Base-by-base conservation (phyloP, 805 yeast species). In the Monosporozyma siamensis region DNA sequence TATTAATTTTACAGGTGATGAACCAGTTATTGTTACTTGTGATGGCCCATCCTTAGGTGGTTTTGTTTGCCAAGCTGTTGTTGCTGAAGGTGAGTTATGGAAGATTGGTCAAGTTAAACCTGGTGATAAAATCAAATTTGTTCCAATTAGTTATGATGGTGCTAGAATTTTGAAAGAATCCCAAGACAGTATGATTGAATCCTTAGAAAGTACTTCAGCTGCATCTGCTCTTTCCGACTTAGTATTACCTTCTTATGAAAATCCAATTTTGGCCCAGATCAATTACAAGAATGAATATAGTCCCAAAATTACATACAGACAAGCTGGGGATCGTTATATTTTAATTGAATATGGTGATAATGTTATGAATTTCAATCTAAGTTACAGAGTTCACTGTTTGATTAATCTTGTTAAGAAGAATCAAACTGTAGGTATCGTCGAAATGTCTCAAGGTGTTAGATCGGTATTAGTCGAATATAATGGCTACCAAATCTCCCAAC, bases 41-140 rank as follows among this genome's bases (percentile, higher is more conserved):
- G 98, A 90, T 66, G 97, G 97, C 49, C 97, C 98, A 34, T 84
- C 95, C 9, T 75, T 90, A 44, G 97, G 98, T 58, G 98, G 98
- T 1, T 92, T 90, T 58, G 97, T 90, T 26, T 90, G 97, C 65
- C 83, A 88, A 59, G 97, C 95, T 7, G 97, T 92, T 46, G 95
- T 92, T 50, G 84, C 87, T 11, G 94, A 88, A 57, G 86, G 94
- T 32, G 98, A 92, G 67, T 78, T 92, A 82, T 90, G 97, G 97
- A 92, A 92, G 69, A 84, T 92, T 58, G 98, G 98, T 38, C 97
- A 90, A 68, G 89, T 86, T 34, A 89, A 85, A 63, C 97, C 97
- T 4, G 97, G 97, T 57, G 97, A 92, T 57, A 54, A 63, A 38
- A 78, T 90, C 46, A 75, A 75, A 51, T 90, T 92, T 69, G 77